Evolutionary conservation across 331 rosid species (phyloP).

Genomic region (Quercus lobata): DNA sequence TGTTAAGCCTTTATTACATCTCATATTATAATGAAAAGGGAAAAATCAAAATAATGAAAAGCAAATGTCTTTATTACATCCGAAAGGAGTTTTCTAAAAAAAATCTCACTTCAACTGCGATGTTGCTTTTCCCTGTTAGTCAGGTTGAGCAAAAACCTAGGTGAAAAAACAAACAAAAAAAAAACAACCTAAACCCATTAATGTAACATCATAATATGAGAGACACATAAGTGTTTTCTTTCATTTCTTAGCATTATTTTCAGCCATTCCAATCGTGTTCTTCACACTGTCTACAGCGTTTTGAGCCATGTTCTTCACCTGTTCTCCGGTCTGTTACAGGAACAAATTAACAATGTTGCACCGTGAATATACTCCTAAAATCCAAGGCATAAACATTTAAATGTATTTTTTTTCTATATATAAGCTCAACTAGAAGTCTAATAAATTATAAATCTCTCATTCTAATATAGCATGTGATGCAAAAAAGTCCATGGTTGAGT

Average conservation of each 20-base stretch:
- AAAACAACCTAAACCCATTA: not conserved
- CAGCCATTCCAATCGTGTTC: constrained; percentile 60
- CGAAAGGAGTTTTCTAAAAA: not conserved
- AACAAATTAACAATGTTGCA: not conserved
- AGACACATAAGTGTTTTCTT: constrained; percentile 7
- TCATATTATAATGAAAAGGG: not conserved
- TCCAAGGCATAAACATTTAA: too few relatives aligned
- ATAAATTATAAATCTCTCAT: too few relatives aligned
- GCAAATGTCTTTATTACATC: not conserved
- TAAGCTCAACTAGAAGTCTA: too few relatives aligned
- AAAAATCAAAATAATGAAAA: not conserved
- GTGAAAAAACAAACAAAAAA: not conserved
- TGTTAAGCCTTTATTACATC: not conserved
- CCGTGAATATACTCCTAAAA: not conserved
- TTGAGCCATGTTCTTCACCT: constrained; percentile 59
- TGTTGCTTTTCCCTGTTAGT: not conserved
- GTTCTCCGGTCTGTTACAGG: constrained; percentile 52
- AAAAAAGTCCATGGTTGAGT: too few relatives aligned
- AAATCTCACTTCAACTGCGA: not conserved
- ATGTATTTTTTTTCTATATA: too few relatives aligned
- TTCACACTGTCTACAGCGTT: constrained; percentile 55
- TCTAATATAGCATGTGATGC: too few relatives aligned
- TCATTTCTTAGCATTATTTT: constrained; percentile 11
- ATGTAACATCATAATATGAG: not conserved
- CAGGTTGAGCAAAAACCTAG: not conserved